Conservation (phyloP, 2,329 filamentous ascomycete genomes). For the Cercospora nicotianae region DNA sequence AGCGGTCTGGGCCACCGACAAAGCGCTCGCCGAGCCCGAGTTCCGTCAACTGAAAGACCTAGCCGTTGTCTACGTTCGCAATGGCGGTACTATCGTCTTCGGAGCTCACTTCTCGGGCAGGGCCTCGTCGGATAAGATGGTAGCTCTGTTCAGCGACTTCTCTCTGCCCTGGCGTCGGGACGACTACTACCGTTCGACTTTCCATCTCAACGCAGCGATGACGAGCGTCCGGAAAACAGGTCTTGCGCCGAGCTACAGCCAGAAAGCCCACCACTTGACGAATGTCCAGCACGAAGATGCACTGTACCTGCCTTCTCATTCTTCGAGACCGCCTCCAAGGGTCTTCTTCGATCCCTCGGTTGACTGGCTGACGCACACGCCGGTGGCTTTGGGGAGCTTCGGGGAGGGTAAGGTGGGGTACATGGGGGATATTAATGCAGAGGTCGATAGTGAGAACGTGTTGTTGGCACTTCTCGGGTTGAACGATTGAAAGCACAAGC, state of each 20-base stretch:
- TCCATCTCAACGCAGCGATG: neutral
- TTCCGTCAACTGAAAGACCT: neutral
- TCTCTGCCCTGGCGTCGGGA: neutral
- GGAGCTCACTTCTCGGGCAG: neutral
- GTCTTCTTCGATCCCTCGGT: neutral
- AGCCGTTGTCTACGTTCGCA: neutral
- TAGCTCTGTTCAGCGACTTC: neutral
- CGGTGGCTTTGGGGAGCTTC: neutral
- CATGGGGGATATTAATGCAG: neutral
- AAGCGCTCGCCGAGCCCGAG: neutral
- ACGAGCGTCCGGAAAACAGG: neutral
- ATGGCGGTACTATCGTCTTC: neutral
- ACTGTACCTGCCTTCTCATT: neutral
- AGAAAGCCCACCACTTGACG: neutral
- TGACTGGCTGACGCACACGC: neutral
- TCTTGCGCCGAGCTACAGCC: neutral
- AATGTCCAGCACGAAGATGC: neutral
- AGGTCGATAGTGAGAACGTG: neutral
- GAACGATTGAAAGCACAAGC: neutral
- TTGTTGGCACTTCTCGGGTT: neutral
- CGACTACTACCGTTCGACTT: neutral
- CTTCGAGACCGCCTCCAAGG: neutral
- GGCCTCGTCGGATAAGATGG: too few species aligned
- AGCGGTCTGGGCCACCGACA: neutral
- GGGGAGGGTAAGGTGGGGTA: neutral